Conservation (phyloP, 352 stramenopile genomes). For the Globisporangium radiosum region DNA sequence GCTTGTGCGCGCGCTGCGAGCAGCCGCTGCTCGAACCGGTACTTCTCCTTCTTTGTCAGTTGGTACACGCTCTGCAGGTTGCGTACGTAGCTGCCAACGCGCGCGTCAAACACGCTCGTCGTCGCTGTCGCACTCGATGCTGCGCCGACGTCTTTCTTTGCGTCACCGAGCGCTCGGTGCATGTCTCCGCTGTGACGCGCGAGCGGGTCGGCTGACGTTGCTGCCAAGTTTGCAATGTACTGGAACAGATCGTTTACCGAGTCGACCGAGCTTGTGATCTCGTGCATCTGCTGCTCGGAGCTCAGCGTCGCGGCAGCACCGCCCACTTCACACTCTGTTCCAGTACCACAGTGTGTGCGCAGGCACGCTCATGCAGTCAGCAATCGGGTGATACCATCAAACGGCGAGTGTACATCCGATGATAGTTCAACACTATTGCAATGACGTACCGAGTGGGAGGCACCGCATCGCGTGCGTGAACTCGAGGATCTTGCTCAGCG, state of each 20-base stretch:
- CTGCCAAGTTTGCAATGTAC: constrained; percentile 64
- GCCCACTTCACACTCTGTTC: constrained; percentile 31
- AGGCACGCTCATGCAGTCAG: too few relatives aligned
- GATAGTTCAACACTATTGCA: neutral
- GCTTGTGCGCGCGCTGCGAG: constrained; percentile 42
- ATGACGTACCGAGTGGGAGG: constrained; percentile 49
- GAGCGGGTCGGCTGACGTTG: constrained; percentile 14
- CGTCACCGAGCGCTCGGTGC: constrained; percentile 16
- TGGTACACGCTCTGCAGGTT: constrained; percentile 69
- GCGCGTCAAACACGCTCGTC: constrained; percentile 47
- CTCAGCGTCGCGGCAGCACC: constrained; percentile 19
- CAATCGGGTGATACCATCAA: too few relatives aligned
- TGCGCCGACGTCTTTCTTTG: constrained; percentile 12
- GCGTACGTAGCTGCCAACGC: constrained; percentile 64
- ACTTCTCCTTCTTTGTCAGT: constrained; percentile 76
- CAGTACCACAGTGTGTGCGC: neutral
- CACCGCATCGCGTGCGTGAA: constrained; percentile 39
- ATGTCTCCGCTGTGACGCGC: neutral
- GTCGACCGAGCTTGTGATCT: constrained; percentile 71
- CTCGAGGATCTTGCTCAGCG: constrained; percentile 65
- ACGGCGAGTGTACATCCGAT: neutral
- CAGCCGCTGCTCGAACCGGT: constrained; percentile 66
- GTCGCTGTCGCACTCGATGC: neutral
- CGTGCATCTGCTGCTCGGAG: constrained; percentile 57
- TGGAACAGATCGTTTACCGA: constrained; percentile 76